phyloP scores from a whole-genome alignment of 805 yeast genomes.

The Yarrowia sp. region DNA sequence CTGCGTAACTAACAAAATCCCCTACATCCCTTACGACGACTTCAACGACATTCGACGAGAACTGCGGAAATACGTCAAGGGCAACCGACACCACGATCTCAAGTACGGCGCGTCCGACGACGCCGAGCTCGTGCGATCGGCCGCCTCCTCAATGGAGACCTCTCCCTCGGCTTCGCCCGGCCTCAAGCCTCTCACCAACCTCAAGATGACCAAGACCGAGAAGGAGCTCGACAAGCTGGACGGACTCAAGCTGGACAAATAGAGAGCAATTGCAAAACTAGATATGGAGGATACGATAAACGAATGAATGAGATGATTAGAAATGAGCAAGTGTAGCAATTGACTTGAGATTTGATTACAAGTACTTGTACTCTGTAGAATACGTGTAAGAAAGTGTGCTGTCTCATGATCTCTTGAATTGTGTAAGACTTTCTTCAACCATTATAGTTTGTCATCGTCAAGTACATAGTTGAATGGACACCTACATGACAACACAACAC shows the following conservation, averaged over 20 bases:
- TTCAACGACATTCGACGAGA: conserved; percentile 53
- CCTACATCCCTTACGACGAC: conserved; percentile 54
- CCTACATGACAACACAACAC: too few relatives aligned
- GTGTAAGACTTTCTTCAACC: too few relatives aligned
- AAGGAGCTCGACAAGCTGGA: conserved; percentile 37
- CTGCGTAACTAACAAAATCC: conserved; percentile 53
- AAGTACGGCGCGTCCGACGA: conserved; percentile 32
- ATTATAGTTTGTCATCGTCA: too few relatives aligned
- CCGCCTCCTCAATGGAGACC: conserved; percentile 37
- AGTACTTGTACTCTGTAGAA: too few relatives aligned
- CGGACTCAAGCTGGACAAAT: conserved; percentile 24
- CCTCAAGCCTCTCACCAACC: conserved; percentile 33
- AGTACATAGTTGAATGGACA: too few relatives aligned
- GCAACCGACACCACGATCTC: conserved; percentile 38
- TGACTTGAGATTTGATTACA: too few relatives aligned
- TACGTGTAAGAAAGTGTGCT: too few relatives aligned
- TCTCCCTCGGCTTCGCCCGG: conserved; percentile 36
- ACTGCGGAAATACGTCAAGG: conserved; percentile 35
- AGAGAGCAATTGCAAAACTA: not conserved
- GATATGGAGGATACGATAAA: too few relatives aligned
- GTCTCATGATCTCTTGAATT: too few relatives aligned
- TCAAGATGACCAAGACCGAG: conserved; percentile 34
- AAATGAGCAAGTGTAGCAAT: too few relatives aligned
- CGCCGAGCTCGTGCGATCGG: conserved; percentile 35
- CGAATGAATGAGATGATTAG: too few relatives aligned